These are phyloP conservation scores for Leishmania tarentolae DNA, from an alignment of 208 protist species.

Conservation along the genomic window DNA sequence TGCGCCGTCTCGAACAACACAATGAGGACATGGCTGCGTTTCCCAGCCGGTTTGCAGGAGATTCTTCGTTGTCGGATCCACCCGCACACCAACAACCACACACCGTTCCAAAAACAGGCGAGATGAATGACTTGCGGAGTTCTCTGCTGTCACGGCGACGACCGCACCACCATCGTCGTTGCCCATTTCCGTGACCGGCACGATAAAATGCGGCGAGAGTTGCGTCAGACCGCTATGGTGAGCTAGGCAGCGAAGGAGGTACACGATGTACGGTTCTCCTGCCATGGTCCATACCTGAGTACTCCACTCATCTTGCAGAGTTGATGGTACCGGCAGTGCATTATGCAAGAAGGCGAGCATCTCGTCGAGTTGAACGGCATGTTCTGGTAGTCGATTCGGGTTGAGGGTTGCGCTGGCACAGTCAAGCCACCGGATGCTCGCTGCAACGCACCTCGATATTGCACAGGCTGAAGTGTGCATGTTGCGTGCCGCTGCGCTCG, in stretches of 20 bases:
- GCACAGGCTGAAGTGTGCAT: background rate
- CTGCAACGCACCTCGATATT: conserved; percentile 1
- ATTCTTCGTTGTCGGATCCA: conserved; percentile 37
- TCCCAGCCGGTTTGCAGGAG: conserved; percentile 66
- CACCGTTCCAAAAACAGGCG: conserved; percentile 32
- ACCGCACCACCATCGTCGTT: background rate
- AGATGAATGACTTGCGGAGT: background rate
- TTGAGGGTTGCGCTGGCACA: conserved; percentile 36
- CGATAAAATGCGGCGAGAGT: conserved; percentile 22
- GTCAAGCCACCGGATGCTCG: conserved; percentile 39
- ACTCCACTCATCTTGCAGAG: conserved; percentile 56
- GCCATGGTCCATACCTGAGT: conserved; percentile 52
- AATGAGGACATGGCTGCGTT: conserved; percentile 32
- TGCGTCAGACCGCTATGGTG: conserved; percentile 22
- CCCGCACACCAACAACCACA: conserved; percentile 53
- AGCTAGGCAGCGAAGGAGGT: conserved; percentile 71
- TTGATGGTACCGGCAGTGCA: conserved; percentile 38
- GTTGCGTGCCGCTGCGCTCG: background rate
- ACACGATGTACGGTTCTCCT: conserved; percentile 61
- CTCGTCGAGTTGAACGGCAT: conserved; percentile 23
- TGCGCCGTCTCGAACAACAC: conserved; percentile 2
- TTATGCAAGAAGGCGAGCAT: conserved; percentile 37
- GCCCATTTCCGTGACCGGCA: background rate
- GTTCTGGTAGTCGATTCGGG: conserved; percentile 17
- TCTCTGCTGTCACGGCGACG: background rate